Evolutionary conservation across 2,329 filamentous ascomycete species (phyloP).

Genomic region (Emergomyces pasteurianus): DNA sequence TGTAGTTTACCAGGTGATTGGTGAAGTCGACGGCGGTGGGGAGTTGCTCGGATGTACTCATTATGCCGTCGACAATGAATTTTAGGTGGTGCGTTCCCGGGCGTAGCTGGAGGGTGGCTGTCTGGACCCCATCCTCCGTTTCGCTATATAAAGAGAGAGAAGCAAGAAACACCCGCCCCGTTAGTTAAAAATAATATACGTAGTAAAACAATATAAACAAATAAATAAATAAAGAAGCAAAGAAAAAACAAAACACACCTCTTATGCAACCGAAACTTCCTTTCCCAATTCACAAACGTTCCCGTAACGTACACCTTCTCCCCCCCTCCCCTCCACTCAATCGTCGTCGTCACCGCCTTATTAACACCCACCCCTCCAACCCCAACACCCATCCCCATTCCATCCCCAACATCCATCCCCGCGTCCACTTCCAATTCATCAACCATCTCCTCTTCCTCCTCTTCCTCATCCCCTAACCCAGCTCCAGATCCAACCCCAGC

Average conservation of each 20-base stretch:
- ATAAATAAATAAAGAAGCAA: background rate
- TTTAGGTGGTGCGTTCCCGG: constrained; percentile 94
- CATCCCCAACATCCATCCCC: constrained; percentile 29
- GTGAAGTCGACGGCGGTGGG: constrained; percentile 96
- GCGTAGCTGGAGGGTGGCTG: constrained; percentile 67
- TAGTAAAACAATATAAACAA: background rate
- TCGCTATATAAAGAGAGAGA: constrained; percentile 15
- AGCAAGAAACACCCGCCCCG: too few relatives aligned
- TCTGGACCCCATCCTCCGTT: constrained; percentile 48
- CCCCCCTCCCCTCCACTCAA: constrained; percentile 75
- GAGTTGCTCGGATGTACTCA: constrained; percentile 75
- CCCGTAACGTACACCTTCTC: constrained; percentile 94
- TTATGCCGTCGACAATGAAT: constrained; percentile 88
- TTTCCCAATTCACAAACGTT: constrained; percentile 95
- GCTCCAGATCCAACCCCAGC: background rate
- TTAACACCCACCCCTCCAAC: constrained; percentile 54
- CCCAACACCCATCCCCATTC: constrained; percentile 34
- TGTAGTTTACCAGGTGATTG: constrained; percentile 96
- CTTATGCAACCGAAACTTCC: constrained; percentile 75
- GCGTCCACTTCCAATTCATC: background rate
- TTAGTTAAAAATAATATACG: background rate
- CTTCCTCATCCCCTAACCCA: constrained; percentile 40
- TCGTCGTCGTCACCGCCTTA: constrained; percentile 67
- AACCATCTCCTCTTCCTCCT: constrained; percentile 59
- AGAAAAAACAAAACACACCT: constrained; percentile 50